Evolutionary conservation across 75 land plant species (phyloP).

Genomic region (Cupressus sempervirens): DNA sequence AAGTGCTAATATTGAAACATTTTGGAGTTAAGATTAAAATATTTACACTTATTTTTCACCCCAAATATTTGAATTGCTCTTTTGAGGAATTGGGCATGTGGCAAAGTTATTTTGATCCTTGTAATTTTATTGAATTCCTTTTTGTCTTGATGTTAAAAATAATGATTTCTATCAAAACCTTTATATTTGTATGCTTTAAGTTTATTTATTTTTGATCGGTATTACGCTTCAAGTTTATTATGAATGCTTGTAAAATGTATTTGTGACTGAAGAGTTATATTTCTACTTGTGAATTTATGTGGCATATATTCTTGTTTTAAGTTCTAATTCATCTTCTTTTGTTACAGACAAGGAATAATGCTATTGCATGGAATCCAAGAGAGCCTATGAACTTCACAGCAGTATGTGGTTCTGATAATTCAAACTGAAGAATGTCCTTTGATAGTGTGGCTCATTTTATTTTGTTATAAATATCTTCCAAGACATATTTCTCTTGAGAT

Average conservation of each 20-base stretch:
- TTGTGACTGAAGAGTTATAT: neutral
- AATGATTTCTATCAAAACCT: neutral
- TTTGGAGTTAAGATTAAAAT: too few relatives aligned
- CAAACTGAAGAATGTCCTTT: neutral
- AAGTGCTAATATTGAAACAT: too few relatives aligned
- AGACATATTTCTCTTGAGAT: neutral
- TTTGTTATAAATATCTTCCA: constrained; percentile 5
- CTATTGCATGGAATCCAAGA: constrained; percentile 92
- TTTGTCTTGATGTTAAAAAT: neutral
- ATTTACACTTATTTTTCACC: too few relatives aligned
- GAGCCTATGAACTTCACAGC: constrained; percentile 96
- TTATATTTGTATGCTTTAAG: constrained; percentile 6
- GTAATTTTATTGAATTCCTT: neutral
- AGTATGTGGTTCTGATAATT: constrained; percentile 38
- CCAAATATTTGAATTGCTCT: neutral
- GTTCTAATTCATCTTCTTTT: constrained; percentile 11
- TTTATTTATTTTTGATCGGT: too few relatives aligned
- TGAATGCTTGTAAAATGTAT: neutral
- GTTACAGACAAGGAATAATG: constrained; percentile 86
- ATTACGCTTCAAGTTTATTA: too few relatives aligned
- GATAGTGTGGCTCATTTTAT: neutral
- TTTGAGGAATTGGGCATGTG: neutral
- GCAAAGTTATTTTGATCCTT: neutral
- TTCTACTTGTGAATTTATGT: neutral
- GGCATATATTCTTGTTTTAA: neutral